phyloP scores from a whole-genome alignment of 306 rosid species.

The Mimosa bimucronata region DNA sequence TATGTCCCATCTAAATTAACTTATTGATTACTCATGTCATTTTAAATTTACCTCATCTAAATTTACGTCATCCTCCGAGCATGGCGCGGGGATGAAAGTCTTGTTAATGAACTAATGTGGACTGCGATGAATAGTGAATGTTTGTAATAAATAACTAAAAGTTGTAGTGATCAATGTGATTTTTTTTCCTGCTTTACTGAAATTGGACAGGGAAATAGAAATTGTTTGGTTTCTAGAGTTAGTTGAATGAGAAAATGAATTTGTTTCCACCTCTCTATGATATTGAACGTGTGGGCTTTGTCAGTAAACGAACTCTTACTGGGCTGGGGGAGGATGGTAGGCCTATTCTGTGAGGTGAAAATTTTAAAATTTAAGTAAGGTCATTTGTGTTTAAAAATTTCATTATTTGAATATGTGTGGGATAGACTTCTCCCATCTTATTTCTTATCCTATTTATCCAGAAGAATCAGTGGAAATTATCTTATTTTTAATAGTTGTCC shows the following conservation, averaged over 20 bases:
- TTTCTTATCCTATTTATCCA: neutral
- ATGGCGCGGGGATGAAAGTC: no score
- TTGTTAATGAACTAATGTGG: neutral
- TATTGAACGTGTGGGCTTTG: neutral
- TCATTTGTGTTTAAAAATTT: neutral
- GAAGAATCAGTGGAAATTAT: neutral
- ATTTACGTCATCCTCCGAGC: neutral
- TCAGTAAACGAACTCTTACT: neutral
- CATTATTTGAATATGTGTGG: neutral
- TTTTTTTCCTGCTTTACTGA: neutral
- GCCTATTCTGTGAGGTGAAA: neutral
- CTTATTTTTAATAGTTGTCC: neutral
- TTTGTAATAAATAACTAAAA: no score
- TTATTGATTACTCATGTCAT: no score
- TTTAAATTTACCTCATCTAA: no score
- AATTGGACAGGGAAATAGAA: conserved; percentile 4
- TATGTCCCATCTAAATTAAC: no score
- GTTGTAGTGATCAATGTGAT: neutral
- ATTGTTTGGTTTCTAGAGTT: neutral
- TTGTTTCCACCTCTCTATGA: neutral
- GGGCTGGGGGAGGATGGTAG: neutral
- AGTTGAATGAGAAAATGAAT: neutral
- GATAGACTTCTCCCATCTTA: neutral
- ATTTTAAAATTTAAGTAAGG: neutral
- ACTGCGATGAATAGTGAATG: neutral